Conservation (phyloP, 495 filamentous ascomycete species). For the Geoglossum glabrum region DNA sequence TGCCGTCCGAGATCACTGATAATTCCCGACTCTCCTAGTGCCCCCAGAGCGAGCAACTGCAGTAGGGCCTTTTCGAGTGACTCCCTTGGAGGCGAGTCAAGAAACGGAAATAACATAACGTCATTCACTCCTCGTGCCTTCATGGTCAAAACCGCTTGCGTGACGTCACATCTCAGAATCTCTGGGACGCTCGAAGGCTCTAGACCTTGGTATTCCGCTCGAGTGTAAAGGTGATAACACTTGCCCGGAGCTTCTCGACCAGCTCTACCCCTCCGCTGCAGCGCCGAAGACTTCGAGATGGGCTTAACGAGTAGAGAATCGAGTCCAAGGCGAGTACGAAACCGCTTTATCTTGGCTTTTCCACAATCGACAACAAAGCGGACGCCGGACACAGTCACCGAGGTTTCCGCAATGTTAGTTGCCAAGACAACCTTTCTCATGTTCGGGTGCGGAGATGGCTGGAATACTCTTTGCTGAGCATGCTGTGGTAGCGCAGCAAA, state of each 20-base stretch:
- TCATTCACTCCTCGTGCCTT: conserved; percentile 79
- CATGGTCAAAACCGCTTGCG: conserved; percentile 75
- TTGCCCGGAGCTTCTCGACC: conserved; percentile 81
- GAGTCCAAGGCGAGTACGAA: conserved; percentile 62
- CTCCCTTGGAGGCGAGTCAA: conserved; percentile 61
- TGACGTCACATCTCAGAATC: conserved; percentile 75
- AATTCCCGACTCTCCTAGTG: conserved; percentile 46
- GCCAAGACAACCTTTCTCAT: conserved; percentile 81
- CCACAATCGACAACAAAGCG: conserved; percentile 83
- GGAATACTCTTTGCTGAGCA: conserved; percentile 72
- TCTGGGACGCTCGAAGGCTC: conserved; percentile 65
- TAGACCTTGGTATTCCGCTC: conserved; percentile 48
- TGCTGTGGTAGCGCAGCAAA: conserved; percentile 55
- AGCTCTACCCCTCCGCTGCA: conserved; percentile 80
- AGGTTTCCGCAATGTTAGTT: conserved; percentile 97
- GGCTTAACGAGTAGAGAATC: conserved; percentile 82
- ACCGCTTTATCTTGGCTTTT: conserved; percentile 86
- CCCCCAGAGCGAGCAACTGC: conserved; percentile 57
- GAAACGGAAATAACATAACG: conserved; percentile 63
- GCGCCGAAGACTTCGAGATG: conserved; percentile 82
- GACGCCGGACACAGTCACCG: conserved; percentile 86
- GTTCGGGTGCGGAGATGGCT: conserved; percentile 42
- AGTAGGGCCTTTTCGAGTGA: conserved; percentile 67
- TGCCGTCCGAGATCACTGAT: conserved; percentile 57
- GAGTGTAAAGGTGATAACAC: conserved; percentile 80